These are phyloP conservation scores for Phytophthora syringae DNA, from an alignment of 352 stramenopile species.

Conservation along the genomic window DNA sequence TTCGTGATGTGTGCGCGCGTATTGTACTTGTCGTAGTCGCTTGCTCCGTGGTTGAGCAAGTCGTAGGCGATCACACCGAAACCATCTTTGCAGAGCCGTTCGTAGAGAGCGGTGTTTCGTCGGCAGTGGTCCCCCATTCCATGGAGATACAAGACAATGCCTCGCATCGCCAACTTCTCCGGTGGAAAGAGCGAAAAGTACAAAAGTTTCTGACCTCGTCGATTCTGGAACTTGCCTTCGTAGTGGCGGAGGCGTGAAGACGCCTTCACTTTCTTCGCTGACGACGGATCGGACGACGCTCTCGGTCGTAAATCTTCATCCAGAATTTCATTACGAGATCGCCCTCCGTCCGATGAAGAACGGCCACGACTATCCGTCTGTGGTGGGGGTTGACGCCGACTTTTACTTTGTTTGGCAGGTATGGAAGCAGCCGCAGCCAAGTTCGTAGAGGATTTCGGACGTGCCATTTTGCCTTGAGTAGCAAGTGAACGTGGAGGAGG, in stretches of 20 bases:
- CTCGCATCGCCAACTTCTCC: conserved; percentile 41
- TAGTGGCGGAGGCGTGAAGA: conserved; percentile 27
- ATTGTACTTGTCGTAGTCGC: conserved; percentile 42
- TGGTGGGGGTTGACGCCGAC: conserved; percentile 8
- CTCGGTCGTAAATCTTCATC: conserved; percentile 20
- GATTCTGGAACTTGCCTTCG: conserved; percentile 60
- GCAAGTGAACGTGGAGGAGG: not conserved
- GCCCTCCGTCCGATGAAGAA: conserved; percentile 23
- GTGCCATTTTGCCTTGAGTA: conserved; percentile 7
- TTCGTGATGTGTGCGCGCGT: conserved; percentile 42
- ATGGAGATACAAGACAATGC: conserved; percentile 64
- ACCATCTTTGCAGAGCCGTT: conserved; percentile 48
- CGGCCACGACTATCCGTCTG: conserved; percentile 17
- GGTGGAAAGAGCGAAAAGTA: conserved; percentile 65
- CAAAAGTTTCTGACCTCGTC: conserved; percentile 53
- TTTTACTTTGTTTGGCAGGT: conserved; percentile 8
- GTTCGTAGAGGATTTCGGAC: conserved; percentile 21
- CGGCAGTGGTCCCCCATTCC: conserved; percentile 68
- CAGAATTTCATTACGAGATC: conserved; percentile 8
- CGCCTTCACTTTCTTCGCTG: conserved; percentile 18
- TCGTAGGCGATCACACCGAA: conserved; percentile 70
- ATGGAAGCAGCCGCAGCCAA: conserved; percentile 9
- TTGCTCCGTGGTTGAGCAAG: conserved; percentile 54
- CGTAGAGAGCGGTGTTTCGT: conserved; percentile 55
- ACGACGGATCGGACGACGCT: conserved; percentile 25